Conservation (phyloP, 768 basidiomycete genomes). For the Trichaptum fuscoviolaceum region DNA sequence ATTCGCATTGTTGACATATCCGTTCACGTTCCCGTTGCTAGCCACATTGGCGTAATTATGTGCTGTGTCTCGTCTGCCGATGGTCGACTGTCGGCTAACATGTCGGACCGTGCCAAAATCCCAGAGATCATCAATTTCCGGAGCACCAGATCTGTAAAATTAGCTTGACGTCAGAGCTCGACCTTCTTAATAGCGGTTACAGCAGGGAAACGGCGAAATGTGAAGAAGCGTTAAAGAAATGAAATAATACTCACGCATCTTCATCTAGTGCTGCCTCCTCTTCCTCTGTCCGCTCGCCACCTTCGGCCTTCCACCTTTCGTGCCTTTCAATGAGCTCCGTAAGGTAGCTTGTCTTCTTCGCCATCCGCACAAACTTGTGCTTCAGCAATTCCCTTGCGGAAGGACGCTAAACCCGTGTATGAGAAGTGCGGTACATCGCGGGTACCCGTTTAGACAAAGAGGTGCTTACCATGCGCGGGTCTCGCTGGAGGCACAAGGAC, state of each 20-base stretch:
- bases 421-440: slow-evolving; percentile 14
- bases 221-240: neutral
- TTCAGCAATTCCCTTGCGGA: slow-evolving; percentile 92
- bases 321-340: slow-evolving; percentile 94
- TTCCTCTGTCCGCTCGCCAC: slow-evolving; percentile 71
- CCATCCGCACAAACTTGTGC: slow-evolving; percentile 93
- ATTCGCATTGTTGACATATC: slow-evolving; percentile 70
- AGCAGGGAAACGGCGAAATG: slow-evolving; percentile 1
- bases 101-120: slow-evolving; percentile 96
- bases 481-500: slow-evolving; percentile 85
- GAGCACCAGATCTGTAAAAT: slow-evolving; percentile 40
- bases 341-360: slow-evolving; percentile 90
- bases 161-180: neutral
- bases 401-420: slow-evolving; percentile 59
- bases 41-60: slow-evolving; percentile 50
- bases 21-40: slow-evolving; percentile 67
- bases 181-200: slow-evolving; percentile 9
- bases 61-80: slow-evolving; percentile 49
- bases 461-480: slow-evolving; percentile 76
- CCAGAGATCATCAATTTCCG: slow-evolving; percentile 77
- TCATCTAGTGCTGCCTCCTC: slow-evolving; percentile 56
- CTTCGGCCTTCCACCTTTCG: slow-evolving; percentile 90
- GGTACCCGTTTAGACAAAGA: neutral
- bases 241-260: slow-evolving; percentile 50
- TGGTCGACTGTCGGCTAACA: slow-evolving; percentile 50